Evolutionary conservation across 768 basidiomycete species (phyloP), one percentile per base, ranked within the genome.

Genomic region (Naganishia randhawae): DNA sequence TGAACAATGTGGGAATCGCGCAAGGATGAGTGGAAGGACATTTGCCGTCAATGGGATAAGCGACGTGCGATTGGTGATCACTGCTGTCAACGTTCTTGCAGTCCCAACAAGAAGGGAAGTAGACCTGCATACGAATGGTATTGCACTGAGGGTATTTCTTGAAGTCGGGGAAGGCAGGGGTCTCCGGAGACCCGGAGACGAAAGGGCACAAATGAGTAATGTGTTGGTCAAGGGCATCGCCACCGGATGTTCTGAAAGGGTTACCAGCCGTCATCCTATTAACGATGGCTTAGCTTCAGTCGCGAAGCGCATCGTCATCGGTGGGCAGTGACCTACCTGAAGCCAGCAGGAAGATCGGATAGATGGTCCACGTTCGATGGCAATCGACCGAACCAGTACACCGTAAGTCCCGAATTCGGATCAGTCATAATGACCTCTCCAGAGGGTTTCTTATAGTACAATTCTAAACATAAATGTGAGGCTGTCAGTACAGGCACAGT

Each of bases 61-160:
- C 78, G 74, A 82, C 79, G 72, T 82, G 81, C 0, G 75, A 77
- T 61, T 69, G 67, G 70, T 82, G 81, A 33, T 78, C 71, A 25
- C 75, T 55, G 42, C 76, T 80, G 55, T 80, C 77, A 32, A 81
- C 81, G 64, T 81, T 74, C 78, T 80, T 80, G 73, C 78, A 82
- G 0, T 70, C 68, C 25, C 78, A 79, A 66, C 78, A 79, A 1
- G 64, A 61, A 4, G 74, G 77, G 74, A 82, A 82, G 69, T 79
- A 75, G 69, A 81, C 76, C 71, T 82, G 80, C 37, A 77, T 76
- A 45, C 81, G 61, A 72, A 82, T 75, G 48, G 77, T 77, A 32
- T 74, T 57, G 71, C 81, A 82, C 25, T 55, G 54, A 37, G 54
- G 54, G 54, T 55, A 55, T 55, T 55, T 55, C 14, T 31, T 17